Evolutionary conservation across 2,329 filamentous ascomycete genomes (phyloP), one percentile per base, ranked within the genome.

Genomic region (Lachnellula occidentalis): DNA sequence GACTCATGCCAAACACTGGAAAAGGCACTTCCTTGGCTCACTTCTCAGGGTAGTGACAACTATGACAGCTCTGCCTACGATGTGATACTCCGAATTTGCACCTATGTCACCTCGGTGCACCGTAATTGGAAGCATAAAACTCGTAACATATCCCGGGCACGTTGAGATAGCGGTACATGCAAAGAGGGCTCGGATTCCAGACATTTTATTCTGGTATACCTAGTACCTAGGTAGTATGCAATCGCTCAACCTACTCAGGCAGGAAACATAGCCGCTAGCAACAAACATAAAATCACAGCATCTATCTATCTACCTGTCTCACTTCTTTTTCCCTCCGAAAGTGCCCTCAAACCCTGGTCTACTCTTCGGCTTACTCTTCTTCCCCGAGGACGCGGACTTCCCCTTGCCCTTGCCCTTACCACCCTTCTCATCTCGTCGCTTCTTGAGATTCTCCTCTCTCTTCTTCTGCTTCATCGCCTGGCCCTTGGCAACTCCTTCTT

Each of bases 391-490:
- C 74, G 27, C 8, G 9, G 41, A 43, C 74, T 76, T 74, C n/a
- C 65, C 68, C 62, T 72, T 74, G 57, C 81, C 82, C 70, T 82
- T 85, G 34, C 77, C 79, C 53, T 78, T 79, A 61, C 78, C 78
- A 51, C 82, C 80, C 74, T 91, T 92, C 61, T 88, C 87, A 48
- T 94, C 90, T 63, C 81, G 80, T 61, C 88, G 79, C 73, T 88
- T 87, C 65, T 78, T 77, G 60, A 92, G 74, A 69, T 92, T 92
- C 48, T 88, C 87, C 67, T 91, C 88, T 58, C 87, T 80, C 78
- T 95, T 95, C 72, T 84, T 83, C 68, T 92, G 90, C 69, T 85
- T 86, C 63, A 88, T 85, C 51, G 90, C 87, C 69, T 88, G 87
- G 48, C 87, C 78, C 72, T 88, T 87, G 61, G 82, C 80, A 48